Conservation (phyloP, 768 basidiomycete species). For the Kwoniella botswanensis region DNA sequence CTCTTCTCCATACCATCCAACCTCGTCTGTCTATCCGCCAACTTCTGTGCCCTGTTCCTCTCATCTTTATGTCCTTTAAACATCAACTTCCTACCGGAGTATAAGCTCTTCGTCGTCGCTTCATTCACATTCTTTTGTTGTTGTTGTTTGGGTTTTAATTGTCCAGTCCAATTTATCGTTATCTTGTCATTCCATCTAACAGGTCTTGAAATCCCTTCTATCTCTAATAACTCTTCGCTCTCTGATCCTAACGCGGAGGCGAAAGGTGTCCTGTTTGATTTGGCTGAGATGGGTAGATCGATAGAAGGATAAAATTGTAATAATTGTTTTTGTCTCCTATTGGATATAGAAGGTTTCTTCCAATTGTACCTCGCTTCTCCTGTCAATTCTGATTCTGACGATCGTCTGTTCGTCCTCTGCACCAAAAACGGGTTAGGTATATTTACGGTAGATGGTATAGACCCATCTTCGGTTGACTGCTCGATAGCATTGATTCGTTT, state of each 20-base stretch:
- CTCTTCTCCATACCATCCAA: conserved; percentile 53
- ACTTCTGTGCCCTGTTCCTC: conserved; percentile 35
- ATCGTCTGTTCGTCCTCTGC: conserved; percentile 18
- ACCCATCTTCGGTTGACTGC: conserved; percentile 1
- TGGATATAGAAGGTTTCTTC: conserved; percentile 35
- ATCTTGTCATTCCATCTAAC: conserved; percentile 26
- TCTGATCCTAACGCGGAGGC: not conserved
- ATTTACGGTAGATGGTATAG: conserved; percentile 9
- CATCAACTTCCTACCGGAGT: conserved; percentile 36
- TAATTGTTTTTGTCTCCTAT: conserved; percentile 44
- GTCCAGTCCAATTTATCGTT: conserved; percentile 36
- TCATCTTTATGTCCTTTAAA: conserved; percentile 56
- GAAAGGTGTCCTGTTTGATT: not conserved
- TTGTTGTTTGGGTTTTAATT: conserved; percentile 10
- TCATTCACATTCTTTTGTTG: not conserved
- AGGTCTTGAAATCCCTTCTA: not conserved
- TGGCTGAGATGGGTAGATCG: conserved; percentile 26
- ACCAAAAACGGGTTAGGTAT: conserved; percentile 43
- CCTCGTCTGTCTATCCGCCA: conserved; percentile 43
- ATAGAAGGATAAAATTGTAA: conserved; percentile 27
- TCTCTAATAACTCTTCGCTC: not conserved
- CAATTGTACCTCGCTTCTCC: conserved; percentile 27
- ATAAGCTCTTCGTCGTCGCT: conserved; percentile 35
- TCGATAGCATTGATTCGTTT: conserved; percentile 9
- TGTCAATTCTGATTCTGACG: conserved; percentile 16